phyloP scores from a whole-genome alignment of 2,329 filamentous ascomycete species.

The Dothidotthia symphoricarpi region DNA sequence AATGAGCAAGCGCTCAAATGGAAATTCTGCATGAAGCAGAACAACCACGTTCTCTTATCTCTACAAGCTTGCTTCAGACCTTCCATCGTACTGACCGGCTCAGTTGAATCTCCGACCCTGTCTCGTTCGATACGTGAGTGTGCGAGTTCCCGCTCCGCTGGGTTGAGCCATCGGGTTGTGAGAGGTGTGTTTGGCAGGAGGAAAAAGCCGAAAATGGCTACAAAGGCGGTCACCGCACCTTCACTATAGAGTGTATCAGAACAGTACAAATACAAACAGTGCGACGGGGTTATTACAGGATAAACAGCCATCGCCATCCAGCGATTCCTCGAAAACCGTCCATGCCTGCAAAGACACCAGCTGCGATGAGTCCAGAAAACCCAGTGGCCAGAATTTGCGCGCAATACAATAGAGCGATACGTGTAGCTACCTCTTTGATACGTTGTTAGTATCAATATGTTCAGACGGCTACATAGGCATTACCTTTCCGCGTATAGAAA shows the following conservation, averaged over 20 bases:
- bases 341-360: slow-evolving; percentile 39
- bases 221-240: slow-evolving; percentile 24
- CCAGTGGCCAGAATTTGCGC: slow-evolving; percentile 43
- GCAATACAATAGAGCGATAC: slow-evolving; percentile 41
- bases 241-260: slow-evolving; percentile 20
- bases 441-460: background rate
- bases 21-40: slow-evolving; percentile 35
- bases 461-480: slow-evolving; percentile 44
- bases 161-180: slow-evolving; percentile 48
- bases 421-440: slow-evolving; percentile 34
- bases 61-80: slow-evolving; percentile 30
- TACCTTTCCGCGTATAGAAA: slow-evolving; percentile 60
- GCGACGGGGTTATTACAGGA: too few relatives aligned
- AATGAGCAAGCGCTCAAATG: slow-evolving; percentile 31
- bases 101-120: slow-evolving; percentile 47
- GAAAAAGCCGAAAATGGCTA: slow-evolving; percentile 32
- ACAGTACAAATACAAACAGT: too few relatives aligned
- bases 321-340: slow-evolving; percentile 28
- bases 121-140: slow-evolving; percentile 46
- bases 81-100: slow-evolving; percentile 25
- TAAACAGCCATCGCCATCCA: slow-evolving; percentile 42
- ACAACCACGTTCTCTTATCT: slow-evolving; percentile 32
- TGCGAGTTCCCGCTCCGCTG: slow-evolving; percentile 46
- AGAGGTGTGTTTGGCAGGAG: slow-evolving; percentile 32
- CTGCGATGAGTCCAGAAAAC: slow-evolving; percentile 48